Conservation (phyloP, 1,284 basidiomycete genomes). For the Ceratobasidium sp. region DNA sequence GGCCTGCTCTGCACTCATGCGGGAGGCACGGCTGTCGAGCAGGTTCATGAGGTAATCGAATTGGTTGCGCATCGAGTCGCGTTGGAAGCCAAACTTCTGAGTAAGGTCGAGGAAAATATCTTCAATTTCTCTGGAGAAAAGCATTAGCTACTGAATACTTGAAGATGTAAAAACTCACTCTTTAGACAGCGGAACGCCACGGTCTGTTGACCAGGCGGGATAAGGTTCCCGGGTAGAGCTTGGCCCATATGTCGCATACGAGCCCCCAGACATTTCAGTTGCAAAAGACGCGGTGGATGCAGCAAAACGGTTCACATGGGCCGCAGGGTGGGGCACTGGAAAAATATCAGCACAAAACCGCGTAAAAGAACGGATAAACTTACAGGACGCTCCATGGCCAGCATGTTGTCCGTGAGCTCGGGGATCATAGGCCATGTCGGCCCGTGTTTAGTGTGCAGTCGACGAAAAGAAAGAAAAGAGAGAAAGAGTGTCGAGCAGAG, state of each 20-base stretch:
- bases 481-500: conserved; percentile 13
- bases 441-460: not conserved
- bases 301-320: conserved; percentile 35
- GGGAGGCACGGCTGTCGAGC: conserved; percentile 92
- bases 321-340: conserved; percentile 4
- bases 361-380: not conserved
- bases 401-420: conserved; percentile 28
- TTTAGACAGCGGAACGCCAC: conserved; percentile 94
- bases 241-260: conserved; percentile 61
- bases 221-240: conserved; percentile 75
- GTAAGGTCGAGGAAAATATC: conserved; percentile 97
- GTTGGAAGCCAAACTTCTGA: conserved; percentile 98
- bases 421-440: conserved; percentile 26
- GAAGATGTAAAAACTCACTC: conserved; percentile 54
- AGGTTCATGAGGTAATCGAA: conserved; percentile 99
- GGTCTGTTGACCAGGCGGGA: conserved; percentile 92
- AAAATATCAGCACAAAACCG: conserved; percentile 14
- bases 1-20: conserved; percentile 96
- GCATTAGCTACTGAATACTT: not conserved
- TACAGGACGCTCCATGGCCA: conserved; percentile 37
- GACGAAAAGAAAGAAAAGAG: not conserved
- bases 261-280: conserved; percentile 61
- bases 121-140: conserved; percentile 75
- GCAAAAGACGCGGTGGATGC: conserved; percentile 32
- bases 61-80: conserved; percentile 86